Evolutionary conservation across 2,329 filamentous ascomycete species (phyloP).

Genomic region (Sarocladium brachiariae): DNA sequence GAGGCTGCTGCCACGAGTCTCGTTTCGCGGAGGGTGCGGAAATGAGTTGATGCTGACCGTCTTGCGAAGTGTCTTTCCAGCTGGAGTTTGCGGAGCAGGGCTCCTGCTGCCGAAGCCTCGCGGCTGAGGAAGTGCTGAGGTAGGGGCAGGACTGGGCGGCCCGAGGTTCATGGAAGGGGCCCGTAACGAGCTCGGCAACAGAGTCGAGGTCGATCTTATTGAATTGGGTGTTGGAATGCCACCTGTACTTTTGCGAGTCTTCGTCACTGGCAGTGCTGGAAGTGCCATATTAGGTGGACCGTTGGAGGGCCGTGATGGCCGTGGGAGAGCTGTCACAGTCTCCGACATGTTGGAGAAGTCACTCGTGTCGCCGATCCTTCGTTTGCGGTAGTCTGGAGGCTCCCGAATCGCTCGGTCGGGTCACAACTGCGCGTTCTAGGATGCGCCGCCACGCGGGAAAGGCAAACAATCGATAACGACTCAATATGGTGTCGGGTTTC

Average conservation of each 20-base stretch:
- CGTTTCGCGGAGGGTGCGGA: slow-evolving; percentile 75
- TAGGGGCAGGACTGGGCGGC: slow-evolving; percentile 42
- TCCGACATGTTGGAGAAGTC: neutral
- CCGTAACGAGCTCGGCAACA: slow-evolving; percentile 50
- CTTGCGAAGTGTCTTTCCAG: slow-evolving; percentile 70
- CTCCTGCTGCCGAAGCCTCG: slow-evolving; percentile 32
- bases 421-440: neutral
- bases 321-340: slow-evolving; percentile 39
- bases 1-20: slow-evolving; percentile 50
- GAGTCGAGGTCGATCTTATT: slow-evolving; percentile 35
- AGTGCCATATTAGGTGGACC: slow-evolving; percentile 66
- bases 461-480: no score
- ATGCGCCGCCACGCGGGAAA: neutral
- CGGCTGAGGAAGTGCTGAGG: slow-evolving; percentile 48
- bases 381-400: neutral
- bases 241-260: slow-evolving; percentile 62
- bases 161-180: slow-evolving; percentile 49
- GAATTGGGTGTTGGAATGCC: slow-evolving; percentile 31
- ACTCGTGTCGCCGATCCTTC: neutral
- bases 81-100: slow-evolving; percentile 24
- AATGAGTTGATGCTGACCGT: slow-evolving; percentile 92
- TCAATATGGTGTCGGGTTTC: no score
- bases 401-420: neutral
- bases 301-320: slow-evolving; percentile 59
- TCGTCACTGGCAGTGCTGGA: slow-evolving; percentile 66